Conservation (phyloP, 1,284 basidiomycete genomes). For the Rhodofomes roseus region DNA sequence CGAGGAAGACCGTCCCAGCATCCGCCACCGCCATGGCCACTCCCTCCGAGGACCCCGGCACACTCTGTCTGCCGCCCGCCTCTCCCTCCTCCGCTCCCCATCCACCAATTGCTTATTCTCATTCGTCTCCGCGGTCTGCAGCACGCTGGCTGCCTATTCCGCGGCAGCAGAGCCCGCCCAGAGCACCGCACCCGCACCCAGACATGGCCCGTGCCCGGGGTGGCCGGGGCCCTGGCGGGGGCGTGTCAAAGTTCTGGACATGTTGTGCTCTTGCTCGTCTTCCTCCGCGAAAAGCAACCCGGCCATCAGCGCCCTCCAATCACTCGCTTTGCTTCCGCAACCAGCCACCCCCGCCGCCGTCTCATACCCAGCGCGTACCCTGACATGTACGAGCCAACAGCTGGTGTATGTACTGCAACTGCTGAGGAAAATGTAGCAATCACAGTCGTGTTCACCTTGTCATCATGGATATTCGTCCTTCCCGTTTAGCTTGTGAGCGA, state of each 20-base stretch:
- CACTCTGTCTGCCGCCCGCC: conserved; percentile 1
- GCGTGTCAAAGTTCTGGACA: conserved; percentile 6
- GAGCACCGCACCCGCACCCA: neutral
- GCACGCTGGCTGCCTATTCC: neutral
- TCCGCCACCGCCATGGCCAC: conserved; percentile 2
- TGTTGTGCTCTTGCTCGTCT: neutral
- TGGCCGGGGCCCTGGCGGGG: neutral
- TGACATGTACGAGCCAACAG: too few relatives aligned
- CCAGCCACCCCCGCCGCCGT: neutral
- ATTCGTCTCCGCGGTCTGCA: neutral
- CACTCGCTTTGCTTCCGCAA: neutral
- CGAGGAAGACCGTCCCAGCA: neutral
- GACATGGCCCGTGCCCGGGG: conserved; percentile 5
- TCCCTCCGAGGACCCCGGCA: neutral
- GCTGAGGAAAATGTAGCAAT: too few relatives aligned
- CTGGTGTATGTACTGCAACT: too few relatives aligned
- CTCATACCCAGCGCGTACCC: neutral
- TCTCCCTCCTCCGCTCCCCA: neutral
- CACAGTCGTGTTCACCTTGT: too few relatives aligned
- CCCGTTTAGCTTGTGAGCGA: too few relatives aligned
- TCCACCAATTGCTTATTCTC: too few relatives aligned
- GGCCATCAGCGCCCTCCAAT: conserved; percentile 1
- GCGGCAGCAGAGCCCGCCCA: neutral
- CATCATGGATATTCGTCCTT: too few relatives aligned
- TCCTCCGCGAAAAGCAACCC: conserved; percentile 2